These are phyloP conservation scores for Hypoxylon sp. DNA, from an alignment of 2,329 filamentous ascomycete species.

Conservation along the genomic window DNA sequence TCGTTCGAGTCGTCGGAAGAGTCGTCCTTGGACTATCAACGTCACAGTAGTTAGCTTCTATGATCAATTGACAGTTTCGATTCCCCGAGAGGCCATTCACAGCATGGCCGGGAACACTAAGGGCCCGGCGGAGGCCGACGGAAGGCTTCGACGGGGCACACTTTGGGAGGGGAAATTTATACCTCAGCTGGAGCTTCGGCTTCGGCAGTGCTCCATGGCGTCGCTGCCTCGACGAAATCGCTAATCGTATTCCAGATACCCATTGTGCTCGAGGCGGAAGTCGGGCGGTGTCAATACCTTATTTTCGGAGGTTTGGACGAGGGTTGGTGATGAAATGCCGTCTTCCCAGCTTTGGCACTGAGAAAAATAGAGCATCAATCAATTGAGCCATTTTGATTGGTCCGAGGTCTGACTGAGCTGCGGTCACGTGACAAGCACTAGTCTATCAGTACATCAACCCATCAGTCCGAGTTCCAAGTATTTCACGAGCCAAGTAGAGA, in stretches of 20 bases:
- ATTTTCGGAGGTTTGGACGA: slow-evolving; percentile 49
- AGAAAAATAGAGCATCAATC: slow-evolving; percentile 54
- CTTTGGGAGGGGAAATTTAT: slow-evolving; percentile 39
- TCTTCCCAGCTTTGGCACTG: slow-evolving; percentile 43
- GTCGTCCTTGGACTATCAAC: slow-evolving; percentile 26
- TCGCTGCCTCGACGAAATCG: slow-evolving; percentile 70
- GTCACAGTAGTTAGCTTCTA: slow-evolving; percentile 7
- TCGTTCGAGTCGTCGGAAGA: slow-evolving; percentile 48
- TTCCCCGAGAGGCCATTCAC: neutral
- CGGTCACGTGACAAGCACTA: slow-evolving; percentile 45
- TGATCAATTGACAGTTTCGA: neutral
- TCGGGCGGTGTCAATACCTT: slow-evolving; percentile 50
- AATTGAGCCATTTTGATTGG: slow-evolving; percentile 62
- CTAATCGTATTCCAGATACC: slow-evolving; percentile 71
- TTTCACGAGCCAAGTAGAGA: too few species aligned
- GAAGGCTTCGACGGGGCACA: slow-evolving; percentile 12
- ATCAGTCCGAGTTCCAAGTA: slow-evolving; percentile 3
- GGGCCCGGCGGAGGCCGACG: slow-evolving; percentile 1
- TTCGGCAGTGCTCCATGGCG: slow-evolving; percentile 70
- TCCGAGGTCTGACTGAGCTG: slow-evolving; percentile 30
- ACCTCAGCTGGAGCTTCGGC: slow-evolving; percentile 73
- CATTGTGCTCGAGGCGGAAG: slow-evolving; percentile 59
- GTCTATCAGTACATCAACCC: slow-evolving; percentile 21
- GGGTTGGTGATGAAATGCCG: slow-evolving; percentile 43
- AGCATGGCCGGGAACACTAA: neutral